A percentile compares a stretch with the other conserved stretches of the same genome.
Evolutionary conservation across 257 asterid genomes (phyloP).

Genomic region (Solanum pimpinellifolium): DNA sequence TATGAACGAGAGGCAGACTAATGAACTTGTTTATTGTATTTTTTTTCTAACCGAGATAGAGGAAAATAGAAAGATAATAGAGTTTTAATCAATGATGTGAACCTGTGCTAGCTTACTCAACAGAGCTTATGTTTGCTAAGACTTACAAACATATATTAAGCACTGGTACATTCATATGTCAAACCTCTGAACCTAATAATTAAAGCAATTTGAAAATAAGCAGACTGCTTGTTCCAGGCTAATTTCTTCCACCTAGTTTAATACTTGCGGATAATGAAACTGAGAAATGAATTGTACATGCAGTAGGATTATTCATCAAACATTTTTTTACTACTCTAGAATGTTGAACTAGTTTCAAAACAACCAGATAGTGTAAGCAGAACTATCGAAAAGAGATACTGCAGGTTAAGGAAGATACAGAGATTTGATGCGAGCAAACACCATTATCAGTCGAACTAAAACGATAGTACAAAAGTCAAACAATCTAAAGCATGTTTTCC

Average conservation of each 20-base stretch:
- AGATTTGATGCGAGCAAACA: not conserved
- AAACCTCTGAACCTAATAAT: not conserved
- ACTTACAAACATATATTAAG: not conserved
- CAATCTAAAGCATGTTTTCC: not conserved
- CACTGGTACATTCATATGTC: not conserved
- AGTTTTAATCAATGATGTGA: not conserved
- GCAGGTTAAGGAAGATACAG: not conserved
- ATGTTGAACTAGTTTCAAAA: not conserved
- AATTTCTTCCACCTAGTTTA: not conserved
- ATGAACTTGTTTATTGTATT: not conserved
- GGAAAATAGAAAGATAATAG: too few species aligned
- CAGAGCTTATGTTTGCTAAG: not conserved
- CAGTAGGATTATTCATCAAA: not conserved
- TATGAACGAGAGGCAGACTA: too few species aligned
- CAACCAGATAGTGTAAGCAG: not conserved
- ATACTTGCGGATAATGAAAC: not conserved
- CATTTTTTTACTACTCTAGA: not conserved
- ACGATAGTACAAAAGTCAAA: not conserved
- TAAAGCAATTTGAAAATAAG: not conserved
- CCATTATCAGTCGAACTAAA: not conserved
- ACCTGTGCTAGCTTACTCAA: not conserved
- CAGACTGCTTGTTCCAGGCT: not conserved
- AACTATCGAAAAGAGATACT: not conserved
- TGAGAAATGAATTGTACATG: not conserved
- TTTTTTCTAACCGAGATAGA: not conserved